Percentiles rank a stretch among this genome's conserved stretches.
phyloP scores from a whole-genome alignment of 2,329 filamentous ascomycete genomes.

The Mycosphaerella arachidis region DNA sequence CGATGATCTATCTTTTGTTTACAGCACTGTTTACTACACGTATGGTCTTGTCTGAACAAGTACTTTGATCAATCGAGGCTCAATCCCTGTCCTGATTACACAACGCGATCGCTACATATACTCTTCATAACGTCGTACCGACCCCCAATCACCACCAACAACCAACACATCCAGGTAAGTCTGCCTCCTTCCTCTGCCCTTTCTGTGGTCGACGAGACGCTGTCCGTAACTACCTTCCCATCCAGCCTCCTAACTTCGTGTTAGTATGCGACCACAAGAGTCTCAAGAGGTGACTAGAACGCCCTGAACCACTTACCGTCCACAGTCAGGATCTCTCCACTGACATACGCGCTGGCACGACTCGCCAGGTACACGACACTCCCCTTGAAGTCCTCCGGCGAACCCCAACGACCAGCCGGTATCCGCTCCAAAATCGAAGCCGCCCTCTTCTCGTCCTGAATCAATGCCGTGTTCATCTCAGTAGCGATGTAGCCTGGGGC shows the following conservation, averaged over 20 bases:
- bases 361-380: constrained; percentile 73
- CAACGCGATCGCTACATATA: no score
- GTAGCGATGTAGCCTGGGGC: constrained; percentile 87
- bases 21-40: background rate
- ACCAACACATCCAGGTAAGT: no score
- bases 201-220: no score
- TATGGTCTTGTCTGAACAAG: no score
- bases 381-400: constrained; percentile 83
- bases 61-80: no score
- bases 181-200: no score
- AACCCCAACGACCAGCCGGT: constrained; percentile 78
- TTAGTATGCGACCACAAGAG: no score
- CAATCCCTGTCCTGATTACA: no score
- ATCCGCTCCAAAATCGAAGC: constrained; percentile 74
- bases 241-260: background rate
- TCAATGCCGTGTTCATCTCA: constrained; percentile 87
- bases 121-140: no score
- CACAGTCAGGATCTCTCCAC: constrained; percentile 74
- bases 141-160: no score
- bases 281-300: no score
- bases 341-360: constrained; percentile 73
- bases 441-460: constrained; percentile 65
- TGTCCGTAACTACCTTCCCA: background rate
- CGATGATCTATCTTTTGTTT: background rate
- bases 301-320: constrained; percentile 56